Evolutionary conservation across 2,329 filamentous ascomycete genomes (phyloP), one percentile per base, ranked within the genome.

Genomic region (Ascochyta rabiei): DNA sequence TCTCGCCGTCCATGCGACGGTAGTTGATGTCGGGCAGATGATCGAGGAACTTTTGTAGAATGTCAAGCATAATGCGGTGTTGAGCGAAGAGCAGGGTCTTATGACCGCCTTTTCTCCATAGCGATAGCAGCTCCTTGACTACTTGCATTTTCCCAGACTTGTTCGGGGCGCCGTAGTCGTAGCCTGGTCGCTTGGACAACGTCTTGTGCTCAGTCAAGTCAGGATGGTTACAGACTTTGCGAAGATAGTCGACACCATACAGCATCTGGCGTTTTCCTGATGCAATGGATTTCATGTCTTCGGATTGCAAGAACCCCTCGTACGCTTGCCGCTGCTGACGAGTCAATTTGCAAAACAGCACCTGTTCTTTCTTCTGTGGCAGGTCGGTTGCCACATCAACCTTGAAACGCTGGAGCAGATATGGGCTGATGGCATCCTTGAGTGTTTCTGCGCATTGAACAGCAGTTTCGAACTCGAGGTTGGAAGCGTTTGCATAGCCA

Each of bases 161-260:
- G 42, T 82, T 83, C 0, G 87, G 83, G 58, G 82, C 86, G 3
- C 95, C 95, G 79, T 93, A 98, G 44, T 86, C 82, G 63, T 93
- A 93, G 10, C 83, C 86, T 1, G 81, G 70, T 63, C 89, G 88
- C 49, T 79, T 77, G 0, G 82, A 81, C 18, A 84, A 63, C 1
- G 79, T 77, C 64, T 83, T 84, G 64, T 87, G 90, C 64, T 95
- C 87, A 2, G 89, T 79, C 1, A 99, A 80, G 76, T 99, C 95
- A 0, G 96, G 95, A 67, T 99, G 96, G 60, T 99, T 99, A 79
- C 93, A 98, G 49, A 99, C 93, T 75, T 99, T 99, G 46, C 95
- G 88, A 34, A 99, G 80, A 23, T 93, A 89, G 65, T 97, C 93
- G 59, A 99, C 91, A 7, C 93, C 95, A 65, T 89, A 96, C 0